Base-by-base conservation (phyloP, 1,139 yeast species). In the Yamadazyma kanchanaburiensis region DNA sequence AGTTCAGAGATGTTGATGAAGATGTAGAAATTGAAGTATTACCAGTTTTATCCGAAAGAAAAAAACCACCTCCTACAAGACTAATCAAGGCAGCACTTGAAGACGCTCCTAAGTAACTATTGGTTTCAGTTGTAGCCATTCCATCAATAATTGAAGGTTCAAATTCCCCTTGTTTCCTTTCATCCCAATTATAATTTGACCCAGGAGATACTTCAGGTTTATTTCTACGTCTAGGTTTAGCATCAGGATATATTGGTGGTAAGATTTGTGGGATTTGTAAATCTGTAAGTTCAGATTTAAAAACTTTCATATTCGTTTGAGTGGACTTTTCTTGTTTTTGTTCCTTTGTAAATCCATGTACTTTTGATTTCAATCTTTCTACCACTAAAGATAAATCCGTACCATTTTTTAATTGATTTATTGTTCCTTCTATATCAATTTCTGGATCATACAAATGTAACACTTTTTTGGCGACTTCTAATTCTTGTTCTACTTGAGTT, bases 401-500 rank as follows among this genome's bases (percentile, higher is more conserved):
- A 6, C 51, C 51, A 33, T 45, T 47, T 21, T 38, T 43, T 6
- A 42, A 13, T 26, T 35, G 27, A 2, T 18, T 12, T 12, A 42
- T 16, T 6, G 43, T 9, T 6, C 26, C 25, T 1, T 34, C 15
- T 3, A 44, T 24, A 25, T 45, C 47, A 10, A 41, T 8, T 2
- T 35, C 40, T 3, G 50, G 47, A 0, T 35, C 15, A 22, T 38
- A 25, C 16, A 22, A 23, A 8, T 17, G 8, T 16, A 46, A 17
- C 8, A 46, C 24, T n/a, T 31, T 32, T 17, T 36, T 41, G 7
- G 34, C 18, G 3, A 43, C 13, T 2, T 18, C n/a, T 12, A 41
- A 29, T 27, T 47, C 49, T 29, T 43, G 46, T 26, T 47, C 51
- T 6, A 47, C 48, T 27, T 44, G 48, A 7, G 51, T 46, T 15